phyloP scores from a whole-genome alignment of 495 filamentous ascomycete genomes.

The Penicillium fimorum region DNA sequence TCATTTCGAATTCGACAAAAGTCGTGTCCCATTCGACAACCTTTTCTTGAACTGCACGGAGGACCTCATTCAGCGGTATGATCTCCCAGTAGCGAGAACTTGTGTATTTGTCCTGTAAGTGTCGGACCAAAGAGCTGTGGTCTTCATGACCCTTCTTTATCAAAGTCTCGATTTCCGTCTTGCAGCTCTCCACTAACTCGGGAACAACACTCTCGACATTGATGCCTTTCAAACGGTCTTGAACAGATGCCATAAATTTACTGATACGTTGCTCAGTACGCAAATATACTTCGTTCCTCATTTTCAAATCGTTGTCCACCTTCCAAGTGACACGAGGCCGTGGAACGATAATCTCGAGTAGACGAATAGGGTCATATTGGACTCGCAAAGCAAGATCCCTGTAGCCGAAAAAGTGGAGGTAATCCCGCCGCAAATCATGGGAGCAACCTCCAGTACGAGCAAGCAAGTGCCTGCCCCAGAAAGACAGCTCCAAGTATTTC shows the following conservation, averaged over 20 bases:
- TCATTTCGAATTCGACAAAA: slow-evolving; percentile 86
- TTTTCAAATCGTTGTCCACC: slow-evolving; percentile 83
- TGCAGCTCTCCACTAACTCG: slow-evolving; percentile 78
- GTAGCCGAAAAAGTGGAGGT: slow-evolving; percentile 89
- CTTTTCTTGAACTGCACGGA: slow-evolving; percentile 87
- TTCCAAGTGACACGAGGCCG: slow-evolving; percentile 92
- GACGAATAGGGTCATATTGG: slow-evolving; percentile 86
- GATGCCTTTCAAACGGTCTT: slow-evolving; percentile 78
- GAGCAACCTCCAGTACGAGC: slow-evolving; percentile 80
- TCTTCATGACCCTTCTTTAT: slow-evolving; percentile 77
- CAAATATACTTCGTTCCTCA: slow-evolving; percentile 88
- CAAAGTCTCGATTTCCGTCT: slow-evolving; percentile 73
- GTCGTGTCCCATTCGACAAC: slow-evolving; percentile 89
- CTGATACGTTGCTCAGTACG: slow-evolving; percentile 76
- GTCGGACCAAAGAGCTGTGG: slow-evolving; percentile 64
- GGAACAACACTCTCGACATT: slow-evolving; percentile 86
- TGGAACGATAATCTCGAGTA: slow-evolving; percentile 95
- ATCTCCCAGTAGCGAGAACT: slow-evolving; percentile 94
- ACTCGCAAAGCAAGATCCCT: slow-evolving; percentile 80
- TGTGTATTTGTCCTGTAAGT: slow-evolving; percentile 87
- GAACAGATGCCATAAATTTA: slow-evolving; percentile 84
- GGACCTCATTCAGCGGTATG: slow-evolving; percentile 83
- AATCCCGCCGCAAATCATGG: slow-evolving; percentile 89
- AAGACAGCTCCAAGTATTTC: slow-evolving; percentile 95
- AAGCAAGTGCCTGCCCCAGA: slow-evolving; percentile 85